Evolutionary conservation across 352 stramenopile genomes (phyloP).

Genomic region (Poterioochromonas sp.): DNA sequence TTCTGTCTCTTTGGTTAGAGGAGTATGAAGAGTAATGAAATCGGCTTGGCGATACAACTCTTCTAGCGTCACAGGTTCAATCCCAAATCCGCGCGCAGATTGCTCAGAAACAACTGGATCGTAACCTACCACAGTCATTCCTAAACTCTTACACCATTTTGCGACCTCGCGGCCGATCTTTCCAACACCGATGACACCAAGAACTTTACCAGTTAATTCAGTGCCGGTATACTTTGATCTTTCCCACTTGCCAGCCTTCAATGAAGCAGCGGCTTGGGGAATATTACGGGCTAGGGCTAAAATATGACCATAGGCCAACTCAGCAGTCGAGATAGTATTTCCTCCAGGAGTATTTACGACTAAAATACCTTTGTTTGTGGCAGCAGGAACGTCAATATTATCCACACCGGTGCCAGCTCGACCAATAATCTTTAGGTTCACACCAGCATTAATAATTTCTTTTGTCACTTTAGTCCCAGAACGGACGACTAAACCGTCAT

Average conservation of each 20-base stretch:
- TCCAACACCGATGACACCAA: slow-evolving; percentile 72
- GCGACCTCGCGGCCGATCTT: slow-evolving; percentile 72
- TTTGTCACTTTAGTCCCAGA: slow-evolving; percentile 65
- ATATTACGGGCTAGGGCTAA: slow-evolving; percentile 53
- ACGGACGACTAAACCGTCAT: slow-evolving; percentile 74
- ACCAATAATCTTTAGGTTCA: slow-evolving; percentile 41
- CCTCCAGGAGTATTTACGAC: slow-evolving; percentile 82
- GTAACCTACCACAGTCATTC: slow-evolving; percentile 83
- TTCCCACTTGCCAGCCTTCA: slow-evolving; percentile 52
- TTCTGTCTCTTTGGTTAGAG: slow-evolving; percentile 75
- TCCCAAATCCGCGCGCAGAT: slow-evolving; percentile 60
- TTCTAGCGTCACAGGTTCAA: slow-evolving; percentile 68
- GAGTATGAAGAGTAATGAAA: slow-evolving; percentile 85
- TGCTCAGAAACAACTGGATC: slow-evolving; percentile 77
- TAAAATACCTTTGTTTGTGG: slow-evolving; percentile 73
- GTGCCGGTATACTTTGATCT: slow-evolving; percentile 52
- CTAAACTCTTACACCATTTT: slow-evolving; percentile 72
- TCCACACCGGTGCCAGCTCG: slow-evolving; percentile 77
- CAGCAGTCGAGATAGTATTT: slow-evolving; percentile 76
- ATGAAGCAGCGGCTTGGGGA: slow-evolving; percentile 46
- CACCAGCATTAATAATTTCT: slow-evolving; percentile 43
- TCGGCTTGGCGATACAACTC: slow-evolving; percentile 73
- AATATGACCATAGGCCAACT: slow-evolving; percentile 77
- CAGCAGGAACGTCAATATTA: slow-evolving; percentile 81
- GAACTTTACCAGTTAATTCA: slow-evolving; percentile 61